Evolutionary conservation across 2,329 filamentous ascomycete genomes (phyloP), one percentile per base, ranked within the genome.

Genomic region (Phaeosphaeria sp.): DNA sequence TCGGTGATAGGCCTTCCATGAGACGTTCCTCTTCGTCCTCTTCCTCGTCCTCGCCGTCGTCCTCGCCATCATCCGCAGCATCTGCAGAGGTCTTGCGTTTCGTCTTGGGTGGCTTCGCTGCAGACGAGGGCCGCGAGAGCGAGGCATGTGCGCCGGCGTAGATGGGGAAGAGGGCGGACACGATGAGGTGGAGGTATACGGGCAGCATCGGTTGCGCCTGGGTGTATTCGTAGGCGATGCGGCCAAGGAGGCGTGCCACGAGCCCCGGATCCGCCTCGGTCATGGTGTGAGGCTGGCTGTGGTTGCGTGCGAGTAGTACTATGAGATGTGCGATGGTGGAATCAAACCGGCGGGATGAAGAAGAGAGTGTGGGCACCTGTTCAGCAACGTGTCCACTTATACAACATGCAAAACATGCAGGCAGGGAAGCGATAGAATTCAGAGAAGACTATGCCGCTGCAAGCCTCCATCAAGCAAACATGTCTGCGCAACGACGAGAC

Each of bases 91-190:
- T 9, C 72, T 67, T 65, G 39, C 53, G 54, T 36, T 85, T 85
- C 23, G 81, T 75, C 36, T 85, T 86, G 13, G 81, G 72, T 1
- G 87, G 84, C 67, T 85, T 85, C 11, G 83, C 88, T 0, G 94
- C 93, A 1, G 93, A 96, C 0, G 90, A 87, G 0, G 94, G 94
- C 18, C 92, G 86, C 15, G 90, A 89, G 20, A 98, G 85, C 1
- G 93, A 90, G n/a, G 90, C 91, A 76, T 97, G 91, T 9, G 93
- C 87, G 48, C 91, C 91, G 5, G 92, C 84, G 77, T 91, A 95
- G 72, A 97, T 96, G 52, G 93, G 91, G 61, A 90, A 88, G 17
- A 97, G 77, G 15, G 93, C 89, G 25, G 91, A 89, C 58, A 88
- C 71, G 53, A 90, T 78, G 13, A 90, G 79, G 73, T 90, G 88